Percentiles rank a stretch among this genome's conserved stretches.
Evolutionary conservation across 2,329 filamentous ascomycete species (phyloP).

Genomic region (Fusarium staphyleae): DNA sequence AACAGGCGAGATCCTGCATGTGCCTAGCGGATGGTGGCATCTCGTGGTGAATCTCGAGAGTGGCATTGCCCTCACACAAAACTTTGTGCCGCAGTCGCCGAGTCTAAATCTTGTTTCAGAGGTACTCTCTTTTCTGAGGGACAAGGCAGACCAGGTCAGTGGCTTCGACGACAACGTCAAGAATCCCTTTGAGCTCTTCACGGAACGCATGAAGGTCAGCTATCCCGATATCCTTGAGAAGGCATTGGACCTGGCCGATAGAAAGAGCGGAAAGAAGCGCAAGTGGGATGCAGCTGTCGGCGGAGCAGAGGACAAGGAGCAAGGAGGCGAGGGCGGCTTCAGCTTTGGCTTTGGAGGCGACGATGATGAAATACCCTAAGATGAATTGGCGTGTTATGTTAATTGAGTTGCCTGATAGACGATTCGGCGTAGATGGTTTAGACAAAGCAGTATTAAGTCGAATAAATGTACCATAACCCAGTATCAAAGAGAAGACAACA

Average conservation of each 20-base stretch:
- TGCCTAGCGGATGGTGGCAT: constrained; percentile 97
- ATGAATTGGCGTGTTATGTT: constrained; percentile 1
- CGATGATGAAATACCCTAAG: constrained; percentile 56
- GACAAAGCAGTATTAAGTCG: not conserved
- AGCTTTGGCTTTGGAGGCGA: constrained; percentile 64
- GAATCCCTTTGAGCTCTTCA: constrained; percentile 79
- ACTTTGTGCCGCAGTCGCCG: constrained; percentile 79
- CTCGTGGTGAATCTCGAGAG: constrained; percentile 88
- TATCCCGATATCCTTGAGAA: constrained; percentile 73
- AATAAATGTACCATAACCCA: not conserved
- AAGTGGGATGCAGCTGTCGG: constrained; percentile 83
- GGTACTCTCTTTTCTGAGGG: constrained; percentile 79
- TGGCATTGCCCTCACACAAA: constrained; percentile 91
- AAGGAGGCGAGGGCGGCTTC: constrained; percentile 49
- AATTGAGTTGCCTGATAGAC: constrained; percentile 2
- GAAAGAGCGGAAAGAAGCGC: constrained; percentile 72
- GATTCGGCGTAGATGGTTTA: constrained; percentile 1
- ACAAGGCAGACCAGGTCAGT: constrained; percentile 85
- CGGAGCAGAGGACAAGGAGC: constrained; percentile 45
- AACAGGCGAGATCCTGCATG: constrained; percentile 87
- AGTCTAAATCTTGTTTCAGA: constrained; percentile 67
- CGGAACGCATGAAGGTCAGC: constrained; percentile 67
- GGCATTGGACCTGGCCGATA: constrained; percentile 70
- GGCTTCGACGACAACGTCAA: constrained; percentile 78
- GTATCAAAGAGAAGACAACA: too few relatives aligned